phyloP scores from a whole-genome alignment of 257 asterid genomes.

The Solanum okadae region DNA sequence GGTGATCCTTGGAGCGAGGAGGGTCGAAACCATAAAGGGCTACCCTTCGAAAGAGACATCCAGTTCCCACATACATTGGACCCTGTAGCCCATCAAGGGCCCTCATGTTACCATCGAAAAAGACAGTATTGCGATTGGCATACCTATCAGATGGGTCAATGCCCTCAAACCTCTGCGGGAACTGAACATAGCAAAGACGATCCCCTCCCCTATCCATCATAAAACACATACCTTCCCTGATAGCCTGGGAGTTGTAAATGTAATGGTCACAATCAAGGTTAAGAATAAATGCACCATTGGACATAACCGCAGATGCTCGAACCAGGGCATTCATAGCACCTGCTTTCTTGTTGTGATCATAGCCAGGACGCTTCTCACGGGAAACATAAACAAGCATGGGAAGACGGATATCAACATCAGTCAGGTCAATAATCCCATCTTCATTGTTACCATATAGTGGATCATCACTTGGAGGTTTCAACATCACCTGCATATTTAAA shows the following conservation, averaged over 20 bases:
- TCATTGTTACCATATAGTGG: conserved; percentile 44
- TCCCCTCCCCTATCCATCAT: conserved; percentile 83
- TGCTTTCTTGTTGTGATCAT: conserved; percentile 77
- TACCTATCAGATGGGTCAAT: conserved; percentile 69
- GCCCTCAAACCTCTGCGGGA: conserved; percentile 70
- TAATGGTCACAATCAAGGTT: conserved; percentile 77
- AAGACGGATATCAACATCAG: conserved; percentile 56
- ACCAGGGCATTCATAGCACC: conserved; percentile 83
- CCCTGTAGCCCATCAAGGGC: conserved; percentile 80
- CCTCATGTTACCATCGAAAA: conserved; percentile 69
- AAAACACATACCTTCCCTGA: conserved; percentile 80
- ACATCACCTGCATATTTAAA: conserved; percentile 45
- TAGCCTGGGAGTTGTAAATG: conserved; percentile 61
- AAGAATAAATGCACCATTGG: conserved; percentile 70
- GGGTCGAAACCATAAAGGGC: conserved; percentile 74
- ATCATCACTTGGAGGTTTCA: conserved; percentile 81
- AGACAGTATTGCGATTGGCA: conserved; percentile 62
- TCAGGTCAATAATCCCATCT: conserved; percentile 38
- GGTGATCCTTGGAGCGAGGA: conserved; percentile 53
- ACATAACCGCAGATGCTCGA: conserved; percentile 80
- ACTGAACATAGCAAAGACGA: conserved; percentile 62
- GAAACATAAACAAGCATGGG: conserved; percentile 79
- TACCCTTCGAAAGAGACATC: conserved; percentile 56
- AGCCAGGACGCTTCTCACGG: conserved; percentile 78
- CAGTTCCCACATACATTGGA: conserved; percentile 68